These are phyloP conservation scores for Diaporthe capsici DNA, from an alignment of 2,329 filamentous ascomycete species.

Conservation along the genomic window DNA sequence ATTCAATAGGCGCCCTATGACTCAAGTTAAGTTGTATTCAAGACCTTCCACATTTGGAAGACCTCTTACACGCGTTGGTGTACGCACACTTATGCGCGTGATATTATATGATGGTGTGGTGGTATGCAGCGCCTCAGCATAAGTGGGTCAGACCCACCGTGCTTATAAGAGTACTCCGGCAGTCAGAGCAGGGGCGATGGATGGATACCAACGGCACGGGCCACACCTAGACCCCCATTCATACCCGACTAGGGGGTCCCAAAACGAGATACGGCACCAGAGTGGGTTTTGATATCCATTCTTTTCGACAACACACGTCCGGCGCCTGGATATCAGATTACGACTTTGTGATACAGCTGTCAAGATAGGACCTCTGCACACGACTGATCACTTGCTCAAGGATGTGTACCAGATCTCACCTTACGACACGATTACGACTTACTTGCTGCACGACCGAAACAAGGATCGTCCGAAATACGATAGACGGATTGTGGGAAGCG, in stretches of 20 bases:
- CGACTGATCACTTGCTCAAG: background rate
- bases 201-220: slow-evolving; percentile 1
- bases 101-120: slow-evolving; percentile 15
- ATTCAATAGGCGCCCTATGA: background rate
- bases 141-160: slow-evolving; percentile 12
- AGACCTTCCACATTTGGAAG: background rate
- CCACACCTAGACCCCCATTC: background rate
- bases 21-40: background rate
- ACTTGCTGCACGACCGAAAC: slow-evolving; percentile 5
- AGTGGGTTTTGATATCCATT: background rate
- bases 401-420: background rate
- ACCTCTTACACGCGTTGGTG: slow-evolving; percentile 2
- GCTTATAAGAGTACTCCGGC: background rate
- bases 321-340: background rate
- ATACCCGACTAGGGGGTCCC: background rate
- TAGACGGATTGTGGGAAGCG: background rate
- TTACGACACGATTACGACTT: slow-evolving; percentile 14
- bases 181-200: background rate
- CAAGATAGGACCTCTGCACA: background rate
- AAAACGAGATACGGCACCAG: background rate
- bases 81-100: slow-evolving; percentile 10
- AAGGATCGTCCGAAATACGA: background rate
- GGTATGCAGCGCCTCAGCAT: slow-evolving; percentile 7
- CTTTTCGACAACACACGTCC: background rate
- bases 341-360: background rate